Evolutionary conservation across 306 rosid genomes (phyloP), one percentile per base, ranked within the genome.

Genomic region (Trichosanthes truncata): DNA sequence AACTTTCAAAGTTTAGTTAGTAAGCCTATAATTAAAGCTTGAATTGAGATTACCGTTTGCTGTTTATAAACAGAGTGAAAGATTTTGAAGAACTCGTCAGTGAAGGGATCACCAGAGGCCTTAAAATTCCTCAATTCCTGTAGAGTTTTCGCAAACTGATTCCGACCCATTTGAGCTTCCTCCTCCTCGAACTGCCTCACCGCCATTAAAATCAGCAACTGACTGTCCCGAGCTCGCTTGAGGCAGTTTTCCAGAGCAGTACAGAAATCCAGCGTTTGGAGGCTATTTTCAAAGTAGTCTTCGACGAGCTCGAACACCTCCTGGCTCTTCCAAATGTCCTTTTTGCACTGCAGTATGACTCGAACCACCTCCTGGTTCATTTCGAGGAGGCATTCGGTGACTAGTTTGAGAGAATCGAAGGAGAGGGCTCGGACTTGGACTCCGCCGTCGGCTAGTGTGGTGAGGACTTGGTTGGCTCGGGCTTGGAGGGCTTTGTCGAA

Each of bases 291-390:
- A 71, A 95, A 95, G 84, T 95, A 95, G n/a, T 95, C 96, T 52
- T 95, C 97, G 1, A 95, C 97, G 0, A 95, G 89, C 45, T 95
- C 97, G 48, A 93, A 95, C 81, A 91, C 53, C 17, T 95, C 96
- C 15, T 84, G 88, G 80, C 88, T 90, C 66, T 90, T 93, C 98
- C 97, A 92, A 66, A 95, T 90, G 38, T 95, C 98, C 83, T 90
- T 89, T 86, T 91, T 92, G 89, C 97, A 95, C n/a, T 91, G 93
- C 81, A 92, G 82, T 67, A 95, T 92, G 7, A 95, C 95, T 60
- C 86, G 90, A 2, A 91, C 96, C 68, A 95, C 97, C 53, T 95
- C 98, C 74, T 92, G 98, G 72, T 95, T 95, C 96, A 95, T 91
- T 78, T 93, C 97, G 71, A 92, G 78, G 3, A 92, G 91, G 60